A percentile compares a stretch with the other conserved stretches of the same genome.
Conservation (phyloP, 495 filamentous ascomycete species). For the Neurospora intermedia region DNA sequence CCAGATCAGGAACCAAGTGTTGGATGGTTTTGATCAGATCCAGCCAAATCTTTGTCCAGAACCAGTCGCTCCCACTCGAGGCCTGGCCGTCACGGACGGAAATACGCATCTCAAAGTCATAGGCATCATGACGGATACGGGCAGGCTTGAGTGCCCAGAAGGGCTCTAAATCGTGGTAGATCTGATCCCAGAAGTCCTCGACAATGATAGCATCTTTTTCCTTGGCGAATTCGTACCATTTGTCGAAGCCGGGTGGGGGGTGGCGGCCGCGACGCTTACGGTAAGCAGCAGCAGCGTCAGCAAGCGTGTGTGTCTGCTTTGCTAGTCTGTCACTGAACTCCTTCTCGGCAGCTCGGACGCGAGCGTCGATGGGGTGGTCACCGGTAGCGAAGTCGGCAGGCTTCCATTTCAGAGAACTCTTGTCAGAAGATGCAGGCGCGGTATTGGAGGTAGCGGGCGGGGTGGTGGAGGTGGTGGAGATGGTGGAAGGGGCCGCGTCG, state of each 20-base stretch:
- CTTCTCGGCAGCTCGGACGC: conserved; percentile 33
- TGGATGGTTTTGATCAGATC: conserved; percentile 47
- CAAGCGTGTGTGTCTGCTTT: conserved; percentile 39
- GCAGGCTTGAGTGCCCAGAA: conserved; percentile 55
- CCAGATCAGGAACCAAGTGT: conserved; percentile 58
- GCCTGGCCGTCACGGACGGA: conserved; percentile 47
- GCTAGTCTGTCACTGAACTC: conserved; percentile 28
- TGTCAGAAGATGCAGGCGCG: not conserved
- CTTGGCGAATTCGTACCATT: conserved; percentile 57
- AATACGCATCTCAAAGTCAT: conserved; percentile 47
- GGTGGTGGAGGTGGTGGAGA: not conserved
- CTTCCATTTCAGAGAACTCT: not conserved
- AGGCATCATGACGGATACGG: conserved; percentile 43
- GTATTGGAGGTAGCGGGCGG: not conserved
- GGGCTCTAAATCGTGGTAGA: conserved; percentile 58
- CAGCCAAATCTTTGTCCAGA: conserved; percentile 54
- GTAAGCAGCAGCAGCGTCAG: conserved; percentile 51
- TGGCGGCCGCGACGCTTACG: conserved; percentile 53
- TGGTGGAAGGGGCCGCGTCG: not conserved
- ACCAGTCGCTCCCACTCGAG: conserved; percentile 43
- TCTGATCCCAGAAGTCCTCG: conserved; percentile 64
- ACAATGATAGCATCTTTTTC: conserved; percentile 49
- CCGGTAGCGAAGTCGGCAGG: conserved; percentile 10
- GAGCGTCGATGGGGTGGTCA: conserved; percentile 36
- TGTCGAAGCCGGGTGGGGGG: conserved; percentile 61